Evolutionary conservation across 352 stramenopile species (phyloP).

Genomic region (Pythium volutum): DNA sequence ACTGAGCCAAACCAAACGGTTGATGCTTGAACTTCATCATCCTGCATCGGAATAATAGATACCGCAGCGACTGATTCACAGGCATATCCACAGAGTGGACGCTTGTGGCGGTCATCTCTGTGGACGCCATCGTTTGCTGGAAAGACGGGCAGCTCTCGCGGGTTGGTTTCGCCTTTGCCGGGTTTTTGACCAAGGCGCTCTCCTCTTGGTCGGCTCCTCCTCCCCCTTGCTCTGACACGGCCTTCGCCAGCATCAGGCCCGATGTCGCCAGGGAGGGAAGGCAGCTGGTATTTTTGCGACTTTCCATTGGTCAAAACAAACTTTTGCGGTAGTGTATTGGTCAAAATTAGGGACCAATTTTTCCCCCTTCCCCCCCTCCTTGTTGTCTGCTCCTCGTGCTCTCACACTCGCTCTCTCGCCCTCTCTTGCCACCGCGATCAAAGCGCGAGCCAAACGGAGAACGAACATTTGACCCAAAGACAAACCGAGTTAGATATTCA

Average conservation of each 20-base stretch:
- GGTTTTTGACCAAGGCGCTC: neutral
- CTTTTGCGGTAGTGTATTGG: constrained; percentile 14
- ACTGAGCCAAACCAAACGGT: no score
- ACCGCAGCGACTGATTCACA: neutral
- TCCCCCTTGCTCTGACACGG: neutral
- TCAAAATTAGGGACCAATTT: constrained; percentile 22
- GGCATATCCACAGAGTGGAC: neutral
- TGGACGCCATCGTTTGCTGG: neutral
- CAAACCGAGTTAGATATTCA: neutral
- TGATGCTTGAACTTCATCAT: no score
- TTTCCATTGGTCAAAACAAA: constrained; percentile 9
- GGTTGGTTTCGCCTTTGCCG: constrained; percentile 1
- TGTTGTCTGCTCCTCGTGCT: constrained; percentile 16
- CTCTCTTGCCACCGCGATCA: constrained; percentile 3
- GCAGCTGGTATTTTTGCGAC: constrained; percentile 3
- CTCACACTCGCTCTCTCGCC: constrained; percentile 23
- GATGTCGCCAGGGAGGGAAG: constrained; percentile 5
- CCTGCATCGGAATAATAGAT: no score
- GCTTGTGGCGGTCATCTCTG: neutral
- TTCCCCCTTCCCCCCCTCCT: constrained; percentile 9
- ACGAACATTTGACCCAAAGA: neutral
- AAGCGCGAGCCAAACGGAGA: constrained; percentile 12
- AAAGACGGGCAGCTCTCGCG: neutral
- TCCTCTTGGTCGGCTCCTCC: neutral
- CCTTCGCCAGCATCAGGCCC: constrained; percentile 11